Percentiles rank a stretch among this genome's conserved stretches.
Conservation (phyloP, 306 rosid genomes). For the Vigna trinervia region DNA sequence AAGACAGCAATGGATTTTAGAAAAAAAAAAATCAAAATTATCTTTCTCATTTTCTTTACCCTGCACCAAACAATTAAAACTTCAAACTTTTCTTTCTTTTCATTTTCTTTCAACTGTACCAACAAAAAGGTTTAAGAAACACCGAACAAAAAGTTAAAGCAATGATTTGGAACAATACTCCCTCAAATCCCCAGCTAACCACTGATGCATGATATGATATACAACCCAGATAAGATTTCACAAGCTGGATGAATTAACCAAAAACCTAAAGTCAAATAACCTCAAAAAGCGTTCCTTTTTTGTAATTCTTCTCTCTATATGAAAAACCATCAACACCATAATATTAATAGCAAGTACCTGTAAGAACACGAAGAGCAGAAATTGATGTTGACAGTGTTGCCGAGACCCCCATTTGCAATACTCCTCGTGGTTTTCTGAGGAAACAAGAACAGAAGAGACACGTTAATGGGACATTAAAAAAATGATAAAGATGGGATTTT, state of each 20-base stretch:
- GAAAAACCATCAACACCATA: not conserved
- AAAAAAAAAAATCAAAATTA: too few relatives aligned
- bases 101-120: not conserved
- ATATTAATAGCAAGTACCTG: conserved; percentile 36
- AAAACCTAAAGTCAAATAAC: not conserved
- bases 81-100: not conserved
- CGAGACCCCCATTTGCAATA: conserved; percentile 58
- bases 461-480: not conserved
- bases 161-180: conserved; percentile 5
- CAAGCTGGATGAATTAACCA: conserved; percentile 2
- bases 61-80: not conserved
- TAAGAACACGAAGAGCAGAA: conserved; percentile 85
- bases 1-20: not conserved
- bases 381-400: conserved; percentile 66
- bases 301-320: not conserved
- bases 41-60: not conserved
- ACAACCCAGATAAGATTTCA: conserved; percentile 2
- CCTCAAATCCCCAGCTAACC: not conserved
- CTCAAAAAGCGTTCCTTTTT: not conserved
- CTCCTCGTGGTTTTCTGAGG: conserved; percentile 49
- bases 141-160: not conserved
- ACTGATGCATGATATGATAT: not conserved
- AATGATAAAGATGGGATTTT: not conserved
- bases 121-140: not conserved
- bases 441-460: not conserved